Evolutionary conservation across 208 protist genomes (phyloP).

Genomic region (Trypanosoma avium): DNA sequence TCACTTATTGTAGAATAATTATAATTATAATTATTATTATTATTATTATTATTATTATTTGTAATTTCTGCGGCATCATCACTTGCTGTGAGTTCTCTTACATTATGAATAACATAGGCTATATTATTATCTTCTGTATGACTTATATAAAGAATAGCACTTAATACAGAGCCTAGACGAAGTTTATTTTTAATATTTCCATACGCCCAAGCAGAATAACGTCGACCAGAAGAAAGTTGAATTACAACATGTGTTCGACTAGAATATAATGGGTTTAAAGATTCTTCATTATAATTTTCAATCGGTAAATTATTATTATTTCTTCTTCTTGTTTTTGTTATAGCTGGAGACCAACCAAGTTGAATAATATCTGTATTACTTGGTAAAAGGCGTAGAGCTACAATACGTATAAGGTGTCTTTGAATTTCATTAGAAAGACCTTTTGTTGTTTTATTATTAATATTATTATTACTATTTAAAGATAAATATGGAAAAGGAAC

Average conservation of each 20-base stretch:
- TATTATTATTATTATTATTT: not conserved
- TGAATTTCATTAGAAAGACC: no score
- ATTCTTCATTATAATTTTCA: not conserved
- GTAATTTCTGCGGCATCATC: not conserved
- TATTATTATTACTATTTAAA: no score
- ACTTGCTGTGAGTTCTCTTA: not conserved
- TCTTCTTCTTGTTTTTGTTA: no score
- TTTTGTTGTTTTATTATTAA: no score
- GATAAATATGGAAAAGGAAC: not conserved
- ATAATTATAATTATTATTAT: no score
- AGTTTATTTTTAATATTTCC: conserved; percentile 43
- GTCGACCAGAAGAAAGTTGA: conserved; percentile 15
- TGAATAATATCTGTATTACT: conserved; percentile 42
- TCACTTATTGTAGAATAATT: no score
- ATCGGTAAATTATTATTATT: not conserved
- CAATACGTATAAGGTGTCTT: conserved; percentile 36
- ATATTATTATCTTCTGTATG: conserved; percentile 36
- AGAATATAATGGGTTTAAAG: conserved; percentile 13
- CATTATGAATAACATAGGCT: conserved; percentile 49
- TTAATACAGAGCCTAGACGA: conserved; percentile 29
- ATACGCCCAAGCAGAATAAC: conserved; percentile 48
- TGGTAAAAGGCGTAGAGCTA: conserved; percentile 46
- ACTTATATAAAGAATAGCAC: conserved; percentile 43
- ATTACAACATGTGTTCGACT: conserved; percentile 32
- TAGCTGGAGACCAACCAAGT: conserved; percentile 38